phyloP scores from a whole-genome alignment of 2,329 filamentous ascomycete species.

The Escovopsis sp. region DNA sequence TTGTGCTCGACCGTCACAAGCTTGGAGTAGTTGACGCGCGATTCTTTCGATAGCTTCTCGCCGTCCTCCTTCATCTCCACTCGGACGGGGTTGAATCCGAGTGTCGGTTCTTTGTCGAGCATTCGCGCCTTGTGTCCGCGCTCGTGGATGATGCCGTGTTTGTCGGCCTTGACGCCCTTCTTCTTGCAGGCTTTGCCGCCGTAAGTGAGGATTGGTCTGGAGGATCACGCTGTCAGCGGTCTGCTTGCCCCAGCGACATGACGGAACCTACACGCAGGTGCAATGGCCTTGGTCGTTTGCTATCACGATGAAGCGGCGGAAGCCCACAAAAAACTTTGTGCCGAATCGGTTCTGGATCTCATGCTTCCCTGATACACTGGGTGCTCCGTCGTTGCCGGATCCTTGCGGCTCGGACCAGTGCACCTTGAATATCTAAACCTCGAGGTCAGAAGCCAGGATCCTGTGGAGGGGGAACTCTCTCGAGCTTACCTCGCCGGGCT shows the following conservation, averaged over 20 bases:
- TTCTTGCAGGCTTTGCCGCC: slow-evolving; percentile 36
- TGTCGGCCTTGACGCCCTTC: slow-evolving; percentile 32
- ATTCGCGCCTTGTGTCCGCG: slow-evolving; percentile 15
- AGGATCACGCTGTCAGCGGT: background rate
- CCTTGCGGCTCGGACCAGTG: slow-evolving; percentile 38
- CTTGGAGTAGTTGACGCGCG: slow-evolving; percentile 43
- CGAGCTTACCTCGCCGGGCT: slow-evolving; percentile 22
- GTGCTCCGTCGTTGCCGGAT: slow-evolving; percentile 14
- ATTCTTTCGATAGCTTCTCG: slow-evolving; percentile 32
- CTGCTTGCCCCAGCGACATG: background rate
- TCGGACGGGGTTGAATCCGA: slow-evolving; percentile 32
- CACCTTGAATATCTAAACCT: slow-evolving; percentile 36
- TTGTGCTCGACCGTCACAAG: slow-evolving; percentile 42
- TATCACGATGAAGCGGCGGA: slow-evolving; percentile 40
- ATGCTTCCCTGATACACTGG: slow-evolving; percentile 18
- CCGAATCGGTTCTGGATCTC: slow-evolving; percentile 20
- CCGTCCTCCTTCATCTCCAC: slow-evolving; percentile 26
- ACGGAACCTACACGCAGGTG: slow-evolving; percentile 33
- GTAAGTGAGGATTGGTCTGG: slow-evolving; percentile 41
- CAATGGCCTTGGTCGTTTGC: slow-evolving; percentile 36
- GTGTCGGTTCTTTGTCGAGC: slow-evolving; percentile 26
- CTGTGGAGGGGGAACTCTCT: too few relatives aligned
- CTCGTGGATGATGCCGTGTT: slow-evolving; percentile 38
- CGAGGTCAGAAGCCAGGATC: slow-evolving; percentile 1
- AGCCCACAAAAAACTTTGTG: slow-evolving; percentile 30